Conservation (phyloP, 371 early-diverging fungal genomes). For the Rhizomucor pusillus region DNA sequence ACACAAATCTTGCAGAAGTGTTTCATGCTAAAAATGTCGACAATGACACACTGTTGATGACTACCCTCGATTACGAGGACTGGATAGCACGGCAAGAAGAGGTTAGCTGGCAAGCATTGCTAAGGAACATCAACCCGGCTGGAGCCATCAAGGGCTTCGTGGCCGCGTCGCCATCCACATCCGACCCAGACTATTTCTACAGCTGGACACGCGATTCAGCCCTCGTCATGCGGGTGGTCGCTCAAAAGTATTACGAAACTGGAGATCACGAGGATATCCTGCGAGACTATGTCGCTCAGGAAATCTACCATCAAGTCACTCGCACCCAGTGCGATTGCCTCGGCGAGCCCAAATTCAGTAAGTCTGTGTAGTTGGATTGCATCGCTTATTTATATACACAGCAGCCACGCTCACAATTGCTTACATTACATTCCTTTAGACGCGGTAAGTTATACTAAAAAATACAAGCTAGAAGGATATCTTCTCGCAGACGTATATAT, state of each 20-base stretch:
- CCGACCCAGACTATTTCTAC: conserved; percentile 74
- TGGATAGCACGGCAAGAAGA: conserved; percentile 24
- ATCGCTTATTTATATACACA: too few relatives aligned
- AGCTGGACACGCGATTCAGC: conserved; percentile 78
- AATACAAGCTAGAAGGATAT: too few relatives aligned
- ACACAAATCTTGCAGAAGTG: too few relatives aligned
- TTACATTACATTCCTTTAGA: too few relatives aligned
- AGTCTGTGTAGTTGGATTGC: background rate
- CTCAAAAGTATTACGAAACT: conserved; percentile 13
- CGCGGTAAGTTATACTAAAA: too few relatives aligned
- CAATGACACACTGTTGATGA: too few relatives aligned
- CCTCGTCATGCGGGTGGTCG: conserved; percentile 52
- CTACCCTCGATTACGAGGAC: too few relatives aligned
- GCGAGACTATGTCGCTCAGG: conserved; percentile 36
- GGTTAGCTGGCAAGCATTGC: conserved; percentile 23
- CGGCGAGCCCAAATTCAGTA: conserved; percentile 78
- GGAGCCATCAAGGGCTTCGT: conserved; percentile 32
- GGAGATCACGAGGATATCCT: conserved; percentile 20
- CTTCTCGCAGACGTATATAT: too few relatives aligned
- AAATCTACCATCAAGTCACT: conserved; percentile 24
- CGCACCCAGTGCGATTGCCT: conserved; percentile 41
- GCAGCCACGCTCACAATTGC: too few relatives aligned
- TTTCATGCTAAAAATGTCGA: too few relatives aligned
- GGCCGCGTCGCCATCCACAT: conserved; percentile 37
- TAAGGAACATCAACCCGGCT: conserved; percentile 35